Base-by-base conservation (phyloP, 352 stramenopile genomes). In the Bremia lactucae region DNA sequence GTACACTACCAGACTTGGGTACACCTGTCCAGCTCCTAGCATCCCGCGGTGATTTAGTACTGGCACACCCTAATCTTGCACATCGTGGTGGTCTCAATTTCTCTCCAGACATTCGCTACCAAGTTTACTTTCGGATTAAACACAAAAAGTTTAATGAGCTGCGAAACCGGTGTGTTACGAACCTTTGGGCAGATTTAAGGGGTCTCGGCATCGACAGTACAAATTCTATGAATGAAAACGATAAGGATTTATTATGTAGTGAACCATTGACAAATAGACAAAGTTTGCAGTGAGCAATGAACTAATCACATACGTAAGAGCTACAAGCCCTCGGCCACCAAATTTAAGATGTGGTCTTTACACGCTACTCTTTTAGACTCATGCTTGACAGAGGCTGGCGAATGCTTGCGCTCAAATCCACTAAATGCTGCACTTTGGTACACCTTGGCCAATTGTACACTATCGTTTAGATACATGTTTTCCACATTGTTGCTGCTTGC, bases 71-170 rank as follows among this genome's bases (percentile, higher is more conserved):
- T 9, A 83, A 81, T 28, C 55, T 86, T 14, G 74, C 77, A 10
- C 77, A 90, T 28, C 71, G 74, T 26, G 77, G 74, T 35, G 74
- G 77, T 0, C 75, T 84, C 37, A 90, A 87, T 59, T 90, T 87
- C 40, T 87, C 72, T 2, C 74, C 70, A 0, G 67, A 90, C 42
- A 75, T 90, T 31, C 72, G 74, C 16, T 90, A 90, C 44, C 77
- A 87, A 55, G 43, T 90, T 8, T 87, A 87, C 68, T 87, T 87
- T 33, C 77, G 77, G 19, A 65, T 90, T 44, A 90, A 87, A 57
- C 74, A 90, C 57, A 61, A 69, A 13, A 46, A 66, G 14, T 57
- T 86, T 28, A 49, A 65, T 13, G 38, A 34, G 6, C 59, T 72
- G 4, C 55, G 79, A 29, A 19, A 46, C 2, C 23, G 50, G 4